Conservation (phyloP, 73 alveolate genomes). For the Halteria grandinella region DNA sequence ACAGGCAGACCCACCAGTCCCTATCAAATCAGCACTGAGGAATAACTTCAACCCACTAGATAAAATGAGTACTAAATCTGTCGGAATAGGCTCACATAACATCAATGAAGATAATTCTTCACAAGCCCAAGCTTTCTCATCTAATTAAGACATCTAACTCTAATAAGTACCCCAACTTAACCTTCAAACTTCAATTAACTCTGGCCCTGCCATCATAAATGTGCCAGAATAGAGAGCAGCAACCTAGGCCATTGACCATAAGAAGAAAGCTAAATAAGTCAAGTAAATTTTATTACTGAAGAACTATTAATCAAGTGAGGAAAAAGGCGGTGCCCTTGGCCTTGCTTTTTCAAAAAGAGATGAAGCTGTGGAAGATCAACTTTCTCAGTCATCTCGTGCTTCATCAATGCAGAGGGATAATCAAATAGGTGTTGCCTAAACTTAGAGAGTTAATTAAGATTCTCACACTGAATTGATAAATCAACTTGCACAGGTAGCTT, state of each 20-base stretch:
- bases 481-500: conserved; percentile 14
- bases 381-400: too few species aligned
- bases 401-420: too few species aligned
- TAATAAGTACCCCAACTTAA: conserved; percentile 23
- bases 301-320: too few species aligned
- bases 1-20: background rate
- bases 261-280: conserved; percentile 16
- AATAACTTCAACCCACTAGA: background rate
- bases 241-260: conserved; percentile 11
- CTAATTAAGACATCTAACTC: background rate
- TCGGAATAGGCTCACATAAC: conserved; percentile 41
- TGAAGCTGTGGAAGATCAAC: too few species aligned
- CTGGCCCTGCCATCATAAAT: conserved; percentile 1
- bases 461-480: background rate
- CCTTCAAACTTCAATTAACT: too few species aligned
- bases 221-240: conserved; percentile 17
- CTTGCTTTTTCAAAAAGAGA: too few species aligned
- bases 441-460: too few species aligned
- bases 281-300: too few species aligned
- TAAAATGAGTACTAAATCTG: conserved; percentile 13
- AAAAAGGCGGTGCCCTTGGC: too few species aligned
- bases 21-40: background rate
- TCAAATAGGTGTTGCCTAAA: too few species aligned
- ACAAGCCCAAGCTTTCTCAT: background rate
- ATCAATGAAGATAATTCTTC: conserved; percentile 36